Percentiles rank a stretch among this genome's conserved stretches.
These are phyloP conservation scores for Chlorociboria aeruginascens DNA, from an alignment of 495 filamentous ascomycete genomes.

Conservation along the genomic window DNA sequence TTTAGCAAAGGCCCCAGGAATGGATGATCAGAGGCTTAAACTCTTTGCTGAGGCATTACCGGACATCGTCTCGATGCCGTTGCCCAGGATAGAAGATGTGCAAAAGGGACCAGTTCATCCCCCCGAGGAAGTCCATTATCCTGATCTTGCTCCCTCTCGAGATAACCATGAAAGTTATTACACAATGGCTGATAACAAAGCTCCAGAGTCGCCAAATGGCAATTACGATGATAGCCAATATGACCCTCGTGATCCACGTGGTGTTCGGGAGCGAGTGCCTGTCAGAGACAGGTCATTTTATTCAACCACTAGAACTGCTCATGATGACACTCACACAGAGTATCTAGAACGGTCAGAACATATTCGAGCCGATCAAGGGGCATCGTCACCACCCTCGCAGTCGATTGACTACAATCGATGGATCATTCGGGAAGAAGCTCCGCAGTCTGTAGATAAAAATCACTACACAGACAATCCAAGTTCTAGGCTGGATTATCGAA, in stretches of 20 bases:
- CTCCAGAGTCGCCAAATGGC: slow-evolving; percentile 2
- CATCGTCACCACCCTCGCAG: background rate
- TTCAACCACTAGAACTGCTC: background rate
- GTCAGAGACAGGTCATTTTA: background rate
- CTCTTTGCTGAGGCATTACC: slow-evolving; percentile 50
- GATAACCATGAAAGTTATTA: slow-evolving; percentile 20
- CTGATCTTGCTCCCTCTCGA: slow-evolving; percentile 12
- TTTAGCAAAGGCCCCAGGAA: slow-evolving; percentile 33
- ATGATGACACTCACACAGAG: background rate
- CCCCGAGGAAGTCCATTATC: background rate
- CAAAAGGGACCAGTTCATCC: background rate
- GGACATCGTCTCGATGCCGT: slow-evolving; percentile 8
- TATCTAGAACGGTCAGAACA: slow-evolving; percentile 4
- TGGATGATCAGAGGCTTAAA: slow-evolving; percentile 42
- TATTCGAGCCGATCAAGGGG: background rate
- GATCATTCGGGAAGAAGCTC: slow-evolving; percentile 10
- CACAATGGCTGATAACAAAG: slow-evolving; percentile 1
- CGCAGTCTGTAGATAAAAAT: slow-evolving; percentile 1
- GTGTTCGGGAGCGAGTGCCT: background rate
- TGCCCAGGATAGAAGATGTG: background rate
- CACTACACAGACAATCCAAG: slow-evolving; percentile 11
- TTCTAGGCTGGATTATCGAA: slow-evolving; percentile 1
- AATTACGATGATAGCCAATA: slow-evolving; percentile 16
- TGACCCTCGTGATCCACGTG: slow-evolving; percentile 15
- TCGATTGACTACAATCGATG: slow-evolving; percentile 4